Percentiles rank a stretch among this genome's conserved stretches.
These are phyloP conservation scores for Fusarium aywerte DNA, from an alignment of 2,329 filamentous ascomycete species.

Conservation along the genomic window DNA sequence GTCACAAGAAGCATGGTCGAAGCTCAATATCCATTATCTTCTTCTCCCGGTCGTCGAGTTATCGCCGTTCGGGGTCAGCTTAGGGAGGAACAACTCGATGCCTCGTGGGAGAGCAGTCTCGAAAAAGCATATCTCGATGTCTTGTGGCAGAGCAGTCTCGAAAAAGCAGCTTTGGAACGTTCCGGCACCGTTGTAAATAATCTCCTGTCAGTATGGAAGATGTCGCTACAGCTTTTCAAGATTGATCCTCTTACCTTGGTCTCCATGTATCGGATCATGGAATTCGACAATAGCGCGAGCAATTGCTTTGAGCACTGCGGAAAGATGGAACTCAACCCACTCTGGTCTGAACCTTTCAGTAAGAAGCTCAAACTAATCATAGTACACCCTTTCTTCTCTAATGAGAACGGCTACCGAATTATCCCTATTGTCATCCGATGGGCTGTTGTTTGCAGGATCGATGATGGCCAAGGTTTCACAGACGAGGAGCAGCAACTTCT, in stretches of 20 bases:
- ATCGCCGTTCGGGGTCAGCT: background rate
- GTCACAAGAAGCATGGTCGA: background rate
- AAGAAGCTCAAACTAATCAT: background rate
- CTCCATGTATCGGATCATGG: background rate
- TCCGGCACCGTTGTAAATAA: rapidly evolving
- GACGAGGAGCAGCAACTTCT: background rate
- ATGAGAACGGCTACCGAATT: background rate
- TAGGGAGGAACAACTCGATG: background rate
- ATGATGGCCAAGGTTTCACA: background rate
- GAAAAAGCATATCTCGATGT: background rate
- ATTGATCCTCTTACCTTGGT: background rate
- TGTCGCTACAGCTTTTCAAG: background rate
- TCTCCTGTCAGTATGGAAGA: background rate
- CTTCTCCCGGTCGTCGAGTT: background rate
- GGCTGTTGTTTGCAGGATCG: background rate
- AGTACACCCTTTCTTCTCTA: conserved; percentile 1
- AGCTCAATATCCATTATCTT: background rate
- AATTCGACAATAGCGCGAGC: background rate
- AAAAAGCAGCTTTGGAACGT: background rate
- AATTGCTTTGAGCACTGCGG: background rate
- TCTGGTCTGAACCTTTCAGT: background rate
- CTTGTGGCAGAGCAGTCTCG: background rate
- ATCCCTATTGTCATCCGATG: conserved; percentile 1
- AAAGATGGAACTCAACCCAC: background rate
- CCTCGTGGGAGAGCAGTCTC: background rate